Evolutionary conservation across 2,329 filamentous ascomycete genomes (phyloP).

Genomic region (Pseudonectria foliicola): DNA sequence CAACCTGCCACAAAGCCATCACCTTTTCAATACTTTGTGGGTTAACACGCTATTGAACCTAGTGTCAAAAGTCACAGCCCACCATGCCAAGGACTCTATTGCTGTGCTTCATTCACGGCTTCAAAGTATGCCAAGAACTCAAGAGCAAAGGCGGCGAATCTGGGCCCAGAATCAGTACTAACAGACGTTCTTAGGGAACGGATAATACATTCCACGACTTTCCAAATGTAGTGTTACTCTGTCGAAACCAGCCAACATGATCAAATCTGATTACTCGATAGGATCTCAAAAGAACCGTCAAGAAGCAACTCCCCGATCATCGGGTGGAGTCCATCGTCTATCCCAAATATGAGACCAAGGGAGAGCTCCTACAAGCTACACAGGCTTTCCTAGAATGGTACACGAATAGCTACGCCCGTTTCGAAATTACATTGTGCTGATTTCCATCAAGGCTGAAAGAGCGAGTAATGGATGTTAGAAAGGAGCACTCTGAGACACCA

Average conservation of each 20-base stretch:
- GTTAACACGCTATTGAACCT: too few species aligned
- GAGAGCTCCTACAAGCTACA: constrained; percentile 50
- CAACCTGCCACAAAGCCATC: too few species aligned
- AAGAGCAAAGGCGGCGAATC: not conserved
- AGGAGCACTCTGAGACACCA: constrained; percentile 61
- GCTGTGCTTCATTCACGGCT: constrained; percentile 69
- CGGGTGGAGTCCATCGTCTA: constrained; percentile 57
- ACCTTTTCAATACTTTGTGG: too few species aligned
- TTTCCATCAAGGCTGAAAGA: constrained; percentile 58
- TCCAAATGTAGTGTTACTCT: constrained; percentile 37
- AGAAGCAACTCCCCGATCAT: constrained; percentile 52
- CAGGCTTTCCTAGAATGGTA: constrained; percentile 42
- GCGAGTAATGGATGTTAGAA: constrained; percentile 68
- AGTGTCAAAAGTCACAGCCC: not conserved
- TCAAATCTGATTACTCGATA: constrained; percentile 7
- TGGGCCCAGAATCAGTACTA: not conserved
- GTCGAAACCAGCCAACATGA: not conserved
- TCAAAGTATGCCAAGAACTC: constrained; percentile 43
- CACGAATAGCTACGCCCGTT: not conserved
- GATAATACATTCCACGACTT: constrained; percentile 65
- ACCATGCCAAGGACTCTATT: constrained; percentile 50
- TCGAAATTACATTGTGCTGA: not conserved
- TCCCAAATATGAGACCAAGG: constrained; percentile 66
- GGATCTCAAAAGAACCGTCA: constrained; percentile 53
- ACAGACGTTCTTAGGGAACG: constrained; percentile 42